Percentiles rank a stretch among this genome's conserved stretches.
phyloP scores from a whole-genome alignment of 306 rosid species.

The Delonix regia region DNA sequence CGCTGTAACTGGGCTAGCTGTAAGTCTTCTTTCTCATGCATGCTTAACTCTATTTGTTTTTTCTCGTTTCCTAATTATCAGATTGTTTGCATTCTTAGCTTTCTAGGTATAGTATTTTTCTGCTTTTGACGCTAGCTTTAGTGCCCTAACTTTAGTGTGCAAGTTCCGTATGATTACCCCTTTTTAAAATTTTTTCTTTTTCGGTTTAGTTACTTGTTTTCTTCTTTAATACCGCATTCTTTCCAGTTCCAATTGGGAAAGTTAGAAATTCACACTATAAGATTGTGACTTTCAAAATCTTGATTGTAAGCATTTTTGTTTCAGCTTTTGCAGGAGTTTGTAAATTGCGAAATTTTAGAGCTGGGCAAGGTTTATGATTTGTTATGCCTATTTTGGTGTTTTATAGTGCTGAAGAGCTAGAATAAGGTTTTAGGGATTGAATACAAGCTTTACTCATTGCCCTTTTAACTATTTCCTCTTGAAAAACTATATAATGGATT shows the following conservation, averaged over 20 bases:
- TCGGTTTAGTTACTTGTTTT: not conserved
- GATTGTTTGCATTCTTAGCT: slow-evolving; percentile 11
- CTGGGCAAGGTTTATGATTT: not conserved
- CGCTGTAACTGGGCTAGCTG: not conserved
- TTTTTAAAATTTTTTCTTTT: no score
- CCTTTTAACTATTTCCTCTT: not conserved
- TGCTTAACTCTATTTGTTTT: not conserved
- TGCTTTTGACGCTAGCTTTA: not conserved
- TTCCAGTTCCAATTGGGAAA: not conserved
- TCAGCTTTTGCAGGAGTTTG: slow-evolving; percentile 13
- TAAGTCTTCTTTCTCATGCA: slow-evolving; percentile 38
- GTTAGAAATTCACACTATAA: not conserved
- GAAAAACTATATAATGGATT: slow-evolving; percentile 10
- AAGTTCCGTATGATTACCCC: slow-evolving; percentile 17
- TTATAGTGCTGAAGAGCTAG: slow-evolving; percentile 9
- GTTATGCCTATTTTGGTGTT: slow-evolving; percentile 8
- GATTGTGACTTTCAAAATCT: slow-evolving; percentile 13
- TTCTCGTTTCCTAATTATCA: not conserved
- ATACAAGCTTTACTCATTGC: slow-evolving; percentile 12
- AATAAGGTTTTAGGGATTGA: slow-evolving; percentile 21
- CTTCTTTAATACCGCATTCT: not conserved
- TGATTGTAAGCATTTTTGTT: not conserved
- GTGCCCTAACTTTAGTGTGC: slow-evolving; percentile 29
- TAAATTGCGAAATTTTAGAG: slow-evolving; percentile 11
- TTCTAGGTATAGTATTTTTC: slow-evolving; percentile 27